Conservation (phyloP, 2,329 filamentous ascomycete species). For the Claviceps sp. region DNA sequence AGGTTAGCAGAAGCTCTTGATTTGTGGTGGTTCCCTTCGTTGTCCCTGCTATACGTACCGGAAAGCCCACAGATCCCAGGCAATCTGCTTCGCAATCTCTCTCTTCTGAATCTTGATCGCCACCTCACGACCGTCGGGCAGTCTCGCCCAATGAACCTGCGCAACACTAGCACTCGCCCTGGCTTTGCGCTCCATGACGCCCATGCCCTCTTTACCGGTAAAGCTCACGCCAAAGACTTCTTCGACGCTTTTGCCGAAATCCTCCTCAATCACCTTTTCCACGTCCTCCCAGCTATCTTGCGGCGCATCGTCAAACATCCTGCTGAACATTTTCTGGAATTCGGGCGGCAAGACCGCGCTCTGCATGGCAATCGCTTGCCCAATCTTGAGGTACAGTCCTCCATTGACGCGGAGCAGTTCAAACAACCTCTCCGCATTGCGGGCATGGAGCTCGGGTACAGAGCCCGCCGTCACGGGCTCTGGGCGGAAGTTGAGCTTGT, state of each 20-base stretch:
- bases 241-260: constrained; percentile 76
- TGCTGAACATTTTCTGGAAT: constrained; percentile 89
- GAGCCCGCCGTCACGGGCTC: constrained; percentile 61
- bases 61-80: constrained; percentile 94
- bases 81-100: constrained; percentile 81
- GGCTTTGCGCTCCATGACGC: constrained; percentile 47
- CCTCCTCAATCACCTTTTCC: constrained; percentile 70
- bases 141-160: constrained; percentile 87
- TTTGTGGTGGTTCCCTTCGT: no score
- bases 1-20: no score
- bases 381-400: constrained; percentile 92
- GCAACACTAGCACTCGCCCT: constrained; percentile 81
- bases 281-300: constrained; percentile 83
- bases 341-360: constrained; percentile 84
- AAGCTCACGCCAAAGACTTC: constrained; percentile 91
- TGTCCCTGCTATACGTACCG: constrained; percentile 38
- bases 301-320: constrained; percentile 96
- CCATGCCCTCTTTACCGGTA: constrained; percentile 51
- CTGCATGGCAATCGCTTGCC: constrained; percentile 97
- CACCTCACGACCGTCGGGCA: constrained; percentile 79
- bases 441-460: constrained; percentile 64
- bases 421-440: constrained; percentile 74
- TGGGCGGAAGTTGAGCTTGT: constrained; percentile 89
- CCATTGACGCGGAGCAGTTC: constrained; percentile 75
- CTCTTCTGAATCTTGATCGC: constrained; percentile 95